A percentile compares a stretch with the other conserved stretches of the same genome.
phyloP scores from a whole-genome alignment of 345 rosid genomes.

The Moricandia arvensis region DNA sequence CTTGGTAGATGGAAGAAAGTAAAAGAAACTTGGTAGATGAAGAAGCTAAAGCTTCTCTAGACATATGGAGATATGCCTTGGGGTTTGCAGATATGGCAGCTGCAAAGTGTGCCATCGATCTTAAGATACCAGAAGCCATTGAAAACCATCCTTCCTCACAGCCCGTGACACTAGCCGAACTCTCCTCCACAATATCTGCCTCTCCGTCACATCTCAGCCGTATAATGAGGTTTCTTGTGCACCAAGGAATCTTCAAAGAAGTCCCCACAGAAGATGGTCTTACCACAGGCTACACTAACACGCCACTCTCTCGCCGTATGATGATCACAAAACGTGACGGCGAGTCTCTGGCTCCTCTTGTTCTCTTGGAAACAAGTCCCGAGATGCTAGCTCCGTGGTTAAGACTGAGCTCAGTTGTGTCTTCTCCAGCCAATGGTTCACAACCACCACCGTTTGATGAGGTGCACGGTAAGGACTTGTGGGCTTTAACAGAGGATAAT shows the following conservation, averaged over 20 bases:
- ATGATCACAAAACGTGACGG: constrained; percentile 36
- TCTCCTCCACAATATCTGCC: constrained; percentile 52
- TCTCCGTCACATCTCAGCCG: constrained; percentile 51
- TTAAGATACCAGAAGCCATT: too few relatives aligned
- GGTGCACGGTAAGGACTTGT: constrained; percentile 51
- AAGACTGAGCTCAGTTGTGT: constrained; percentile 44
- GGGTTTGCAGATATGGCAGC: constrained; percentile 44
- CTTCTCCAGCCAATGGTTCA: constrained; percentile 1
- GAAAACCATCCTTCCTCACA: constrained; percentile 35
- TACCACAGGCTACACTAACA: too few relatives aligned
- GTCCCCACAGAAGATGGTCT: too few relatives aligned
- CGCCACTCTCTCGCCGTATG: constrained; percentile 55
- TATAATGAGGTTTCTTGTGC: constrained; percentile 2
- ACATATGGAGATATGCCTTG: constrained; percentile 54
- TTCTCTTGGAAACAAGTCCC: constrained; percentile 50
- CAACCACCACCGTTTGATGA: constrained; percentile 43
- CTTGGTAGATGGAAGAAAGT: constrained; percentile 14
- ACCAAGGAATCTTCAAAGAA: too few relatives aligned
- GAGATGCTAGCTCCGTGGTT: constrained; percentile 65
- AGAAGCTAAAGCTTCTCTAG: constrained; percentile 48
- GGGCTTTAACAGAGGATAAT: constrained; percentile 49
- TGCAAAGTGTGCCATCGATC: too few relatives aligned
- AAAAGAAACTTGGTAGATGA: constrained; percentile 28
- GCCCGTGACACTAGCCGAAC: constrained; percentile 51
- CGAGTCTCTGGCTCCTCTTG: constrained; percentile 41